Percentiles rank a stretch among this genome's conserved stretches.
These are phyloP conservation scores for Babesia ovis DNA, from an alignment of 169 alveolate genomes.

Conservation along the genomic window DNA sequence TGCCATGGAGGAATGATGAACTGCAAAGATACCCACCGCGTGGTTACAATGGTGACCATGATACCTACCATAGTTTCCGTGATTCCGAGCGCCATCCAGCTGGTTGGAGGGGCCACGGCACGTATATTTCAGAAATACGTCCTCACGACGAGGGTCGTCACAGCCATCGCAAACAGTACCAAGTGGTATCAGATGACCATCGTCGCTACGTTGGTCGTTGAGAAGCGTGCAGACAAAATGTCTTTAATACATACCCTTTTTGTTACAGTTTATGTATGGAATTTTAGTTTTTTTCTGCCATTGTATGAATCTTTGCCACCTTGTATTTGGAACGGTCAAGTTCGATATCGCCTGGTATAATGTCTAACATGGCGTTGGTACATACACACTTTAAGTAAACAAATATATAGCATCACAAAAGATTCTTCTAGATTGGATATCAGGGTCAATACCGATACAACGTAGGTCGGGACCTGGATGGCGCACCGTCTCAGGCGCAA, in stretches of 20 bases:
- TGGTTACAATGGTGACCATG: not conserved
- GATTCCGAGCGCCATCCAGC: not conserved
- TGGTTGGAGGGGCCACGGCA: not conserved
- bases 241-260: no score
- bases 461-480: not conserved
- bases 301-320: no score
- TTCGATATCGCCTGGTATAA: no score
- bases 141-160: not conserved
- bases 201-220: conserved; percentile 1
- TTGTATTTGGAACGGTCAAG: no score
- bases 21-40: not conserved
- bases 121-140: not conserved
- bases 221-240: not conserved
- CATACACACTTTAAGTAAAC: no score
- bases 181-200: not conserved
- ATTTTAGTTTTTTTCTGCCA: no score
- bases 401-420: no score
- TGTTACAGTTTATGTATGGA: no score
- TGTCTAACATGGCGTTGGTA: no score
- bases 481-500: conserved; percentile 4
- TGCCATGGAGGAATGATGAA: not conserved
- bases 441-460: no score
- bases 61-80: not conserved
- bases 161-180: not conserved
- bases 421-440: no score